A percentile compares a stretch with the other conserved stretches of the same genome.
Conservation (phyloP, 495 filamentous ascomycete species). For the Neurospora tetraspora region DNA sequence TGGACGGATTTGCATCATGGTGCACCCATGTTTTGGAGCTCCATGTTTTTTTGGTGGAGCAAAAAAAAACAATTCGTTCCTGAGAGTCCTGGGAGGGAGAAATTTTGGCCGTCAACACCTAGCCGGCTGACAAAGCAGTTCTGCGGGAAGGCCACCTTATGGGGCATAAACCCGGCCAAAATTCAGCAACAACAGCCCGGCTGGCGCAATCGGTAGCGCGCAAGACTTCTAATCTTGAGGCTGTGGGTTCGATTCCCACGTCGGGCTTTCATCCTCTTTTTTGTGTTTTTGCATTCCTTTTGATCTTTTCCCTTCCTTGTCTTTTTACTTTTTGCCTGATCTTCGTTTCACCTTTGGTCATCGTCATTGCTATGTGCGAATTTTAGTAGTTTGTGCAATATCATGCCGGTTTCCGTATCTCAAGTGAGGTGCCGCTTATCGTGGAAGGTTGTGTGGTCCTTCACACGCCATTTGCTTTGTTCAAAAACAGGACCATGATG, state of each 20-base stretch:
- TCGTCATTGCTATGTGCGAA: neutral
- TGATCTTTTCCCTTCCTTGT: neutral
- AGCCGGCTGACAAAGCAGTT: neutral
- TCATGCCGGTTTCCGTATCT: neutral
- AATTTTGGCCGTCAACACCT: neutral
- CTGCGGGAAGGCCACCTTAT: neutral
- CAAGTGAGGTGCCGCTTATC: neutral
- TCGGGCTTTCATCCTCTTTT: neutral
- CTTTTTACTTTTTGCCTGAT: neutral
- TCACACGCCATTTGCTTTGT: neutral
- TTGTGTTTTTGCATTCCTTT: neutral
- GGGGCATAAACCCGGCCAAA: rapidly evolving
- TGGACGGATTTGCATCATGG: neutral
- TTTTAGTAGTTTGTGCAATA: neutral
- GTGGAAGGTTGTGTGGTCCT: neutral
- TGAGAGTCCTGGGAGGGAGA: neutral
- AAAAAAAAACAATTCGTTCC: neutral
- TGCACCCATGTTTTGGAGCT: neutral
- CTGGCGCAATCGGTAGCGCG: neutral
- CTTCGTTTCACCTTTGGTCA: neutral
- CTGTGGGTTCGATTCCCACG: neutral
- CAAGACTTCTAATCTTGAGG: neutral
- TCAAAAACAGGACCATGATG: neutral
- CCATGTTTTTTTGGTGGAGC: neutral
- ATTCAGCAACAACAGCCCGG: neutral